Evolutionary conservation across 106 monocot genomes (phyloP).

Genomic region (Acorus calamus): DNA sequence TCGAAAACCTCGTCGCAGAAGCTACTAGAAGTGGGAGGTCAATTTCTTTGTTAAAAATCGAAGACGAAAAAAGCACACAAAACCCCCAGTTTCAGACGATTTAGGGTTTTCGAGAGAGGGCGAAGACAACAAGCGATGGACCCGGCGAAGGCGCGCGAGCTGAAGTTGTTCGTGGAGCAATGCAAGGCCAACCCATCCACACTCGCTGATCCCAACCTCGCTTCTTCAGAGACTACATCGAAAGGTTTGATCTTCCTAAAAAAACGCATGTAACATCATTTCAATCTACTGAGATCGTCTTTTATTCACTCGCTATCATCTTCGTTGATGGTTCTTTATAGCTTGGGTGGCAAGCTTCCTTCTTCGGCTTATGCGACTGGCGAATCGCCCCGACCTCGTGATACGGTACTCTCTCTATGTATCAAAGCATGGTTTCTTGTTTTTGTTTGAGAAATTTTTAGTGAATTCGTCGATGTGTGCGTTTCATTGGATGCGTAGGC

Average conservation of each 20-base stretch:
- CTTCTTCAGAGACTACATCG: conserved; percentile 87
- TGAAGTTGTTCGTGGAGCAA: conserved; percentile 66
- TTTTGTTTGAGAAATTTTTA: background rate
- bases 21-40: too few relatives aligned
- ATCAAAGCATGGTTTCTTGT: background rate
- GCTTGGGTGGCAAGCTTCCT: conserved; percentile 80
- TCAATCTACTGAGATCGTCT: too few relatives aligned
- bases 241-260: conserved; percentile 34
- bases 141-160: conserved; percentile 53
- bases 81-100: too few relatives aligned
- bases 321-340: conserved; percentile 9
- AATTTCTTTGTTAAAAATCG: too few relatives aligned
- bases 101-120: too few relatives aligned
- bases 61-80: too few relatives aligned
- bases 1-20: too few relatives aligned
- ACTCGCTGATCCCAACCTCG: conserved; percentile 62
- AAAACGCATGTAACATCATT: too few relatives aligned
- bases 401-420: conserved; percentile 14
- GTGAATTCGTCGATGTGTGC: background rate
- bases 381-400: conserved; percentile 16
- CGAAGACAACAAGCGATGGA: conserved; percentile 38
- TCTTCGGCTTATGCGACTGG: conserved; percentile 29
- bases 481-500: background rate
- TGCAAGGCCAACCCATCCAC: conserved; percentile 62
- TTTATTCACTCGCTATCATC: background rate